Evolutionary conservation across 116 monocot species (phyloP).

Genomic region (Iris pallida): DNA sequence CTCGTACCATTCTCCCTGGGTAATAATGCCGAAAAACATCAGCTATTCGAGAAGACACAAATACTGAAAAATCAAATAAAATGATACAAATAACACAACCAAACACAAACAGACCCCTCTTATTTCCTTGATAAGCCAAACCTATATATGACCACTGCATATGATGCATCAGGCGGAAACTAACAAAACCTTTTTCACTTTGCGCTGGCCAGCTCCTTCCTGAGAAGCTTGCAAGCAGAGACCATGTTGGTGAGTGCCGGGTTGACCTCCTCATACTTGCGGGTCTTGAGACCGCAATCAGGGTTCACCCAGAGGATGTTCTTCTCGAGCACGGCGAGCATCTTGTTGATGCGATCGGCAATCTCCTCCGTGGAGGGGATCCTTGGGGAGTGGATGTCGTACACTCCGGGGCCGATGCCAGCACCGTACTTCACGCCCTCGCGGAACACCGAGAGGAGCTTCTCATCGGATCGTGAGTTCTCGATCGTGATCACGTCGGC

Average conservation of each 20-base stretch:
- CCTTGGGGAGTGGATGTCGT: conserved; percentile 47
- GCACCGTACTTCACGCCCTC: conserved; percentile 47
- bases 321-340: conserved; percentile 36
- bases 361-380: conserved; percentile 47
- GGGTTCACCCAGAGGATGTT: conserved; percentile 59
- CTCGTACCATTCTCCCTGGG: no score
- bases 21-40: no score
- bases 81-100: no score
- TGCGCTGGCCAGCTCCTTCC: conserved; percentile 37
- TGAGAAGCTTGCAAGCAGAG: conserved; percentile 33
- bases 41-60: no score
- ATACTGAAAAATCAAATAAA: no score
- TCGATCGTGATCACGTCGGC: conserved; percentile 47
- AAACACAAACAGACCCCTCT: no score
- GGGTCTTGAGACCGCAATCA: conserved; percentile 52
- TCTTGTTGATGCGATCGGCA: conserved; percentile 40
- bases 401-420: conserved; percentile 39
- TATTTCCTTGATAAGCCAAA: no score
- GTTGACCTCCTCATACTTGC: conserved; percentile 47
- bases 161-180: no score
- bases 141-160: no score
- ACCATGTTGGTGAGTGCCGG: conserved; percentile 49
- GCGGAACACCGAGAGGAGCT: conserved; percentile 41
- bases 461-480: conserved; percentile 47
- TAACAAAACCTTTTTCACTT: conserved; percentile 13